These are phyloP conservation scores for Aegilops longissima DNA, from an alignment of 176 grass and related monocot species.

Conservation along the genomic window DNA sequence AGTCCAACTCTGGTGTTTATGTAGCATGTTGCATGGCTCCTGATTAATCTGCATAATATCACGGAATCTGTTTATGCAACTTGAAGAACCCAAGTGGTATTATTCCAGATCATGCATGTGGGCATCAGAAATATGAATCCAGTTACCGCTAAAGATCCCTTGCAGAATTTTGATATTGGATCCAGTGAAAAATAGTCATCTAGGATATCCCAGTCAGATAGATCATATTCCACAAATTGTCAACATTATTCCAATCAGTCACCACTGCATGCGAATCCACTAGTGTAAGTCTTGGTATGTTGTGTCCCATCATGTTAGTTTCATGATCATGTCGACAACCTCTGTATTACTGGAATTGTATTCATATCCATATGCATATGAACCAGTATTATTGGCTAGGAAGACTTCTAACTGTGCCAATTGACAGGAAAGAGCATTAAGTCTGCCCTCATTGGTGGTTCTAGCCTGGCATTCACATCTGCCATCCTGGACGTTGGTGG, in stretches of 20 bases:
- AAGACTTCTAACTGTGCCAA: background rate
- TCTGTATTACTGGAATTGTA: background rate
- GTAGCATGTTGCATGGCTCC: background rate
- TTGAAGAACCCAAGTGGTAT: background rate
- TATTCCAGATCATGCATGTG: background rate
- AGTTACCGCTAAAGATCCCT: background rate
- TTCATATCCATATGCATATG: background rate
- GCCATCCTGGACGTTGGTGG: constrained; percentile 70
- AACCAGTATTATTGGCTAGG: background rate
- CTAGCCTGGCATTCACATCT: constrained; percentile 75
- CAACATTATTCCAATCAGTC: background rate
- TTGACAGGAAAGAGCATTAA: constrained; percentile 82
- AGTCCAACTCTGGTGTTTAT: background rate
- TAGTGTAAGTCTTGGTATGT: background rate
- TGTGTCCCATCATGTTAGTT: background rate
- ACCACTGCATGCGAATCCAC: background rate
- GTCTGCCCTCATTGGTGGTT: constrained; percentile 63
- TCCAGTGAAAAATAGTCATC: background rate
- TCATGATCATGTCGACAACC: background rate
- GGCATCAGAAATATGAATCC: background rate
- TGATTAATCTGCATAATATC: background rate
- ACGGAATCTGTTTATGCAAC: background rate
- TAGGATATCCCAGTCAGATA: background rate
- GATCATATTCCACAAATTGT: background rate
- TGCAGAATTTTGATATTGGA: background rate